These are phyloP conservation scores for Hyphopichia fennica DNA, from an alignment of 1,139 yeast genomes.

Conservation along the genomic window DNA sequence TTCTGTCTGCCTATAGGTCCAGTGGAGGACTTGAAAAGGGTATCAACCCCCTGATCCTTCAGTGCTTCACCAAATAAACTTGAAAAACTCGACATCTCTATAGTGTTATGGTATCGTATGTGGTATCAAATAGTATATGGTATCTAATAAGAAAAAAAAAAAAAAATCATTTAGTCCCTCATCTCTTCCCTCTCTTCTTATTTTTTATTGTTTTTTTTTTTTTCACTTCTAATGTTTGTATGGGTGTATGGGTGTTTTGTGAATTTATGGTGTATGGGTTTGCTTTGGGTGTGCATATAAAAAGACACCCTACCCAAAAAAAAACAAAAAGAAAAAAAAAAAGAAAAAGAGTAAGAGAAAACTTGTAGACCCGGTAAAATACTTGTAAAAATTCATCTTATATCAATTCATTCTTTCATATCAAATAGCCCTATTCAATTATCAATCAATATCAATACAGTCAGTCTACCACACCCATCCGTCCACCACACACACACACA, in stretches of 20 bases:
- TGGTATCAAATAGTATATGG: too few species aligned
- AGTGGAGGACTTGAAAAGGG: conserved; percentile 38
- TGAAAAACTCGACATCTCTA: conserved; percentile 34
- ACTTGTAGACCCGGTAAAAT: too few species aligned
- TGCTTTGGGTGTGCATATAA: too few species aligned
- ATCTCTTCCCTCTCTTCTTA: not conserved
- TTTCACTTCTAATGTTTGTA: not conserved
- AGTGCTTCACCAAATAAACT: conserved; percentile 31
- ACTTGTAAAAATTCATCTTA: too few species aligned
- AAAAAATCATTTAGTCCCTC: not conserved
- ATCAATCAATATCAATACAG: too few species aligned
- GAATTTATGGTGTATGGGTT: not conserved
- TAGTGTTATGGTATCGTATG: too few species aligned
- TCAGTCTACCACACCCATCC: too few species aligned
- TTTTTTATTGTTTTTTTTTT: not conserved
- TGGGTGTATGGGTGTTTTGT: not conserved
- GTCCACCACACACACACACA: too few species aligned
- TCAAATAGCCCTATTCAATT: too few species aligned
- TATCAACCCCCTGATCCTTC: conserved; percentile 39
- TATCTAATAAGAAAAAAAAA: too few species aligned
- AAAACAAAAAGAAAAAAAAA: not conserved
- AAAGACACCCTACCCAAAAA: not conserved
- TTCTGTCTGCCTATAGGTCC: conserved; percentile 37
- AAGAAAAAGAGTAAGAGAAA: too few species aligned
- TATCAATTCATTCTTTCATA: too few species aligned